Conservation (phyloP, 768 basidiomycete species). For the Mycena alexandri region DNA sequence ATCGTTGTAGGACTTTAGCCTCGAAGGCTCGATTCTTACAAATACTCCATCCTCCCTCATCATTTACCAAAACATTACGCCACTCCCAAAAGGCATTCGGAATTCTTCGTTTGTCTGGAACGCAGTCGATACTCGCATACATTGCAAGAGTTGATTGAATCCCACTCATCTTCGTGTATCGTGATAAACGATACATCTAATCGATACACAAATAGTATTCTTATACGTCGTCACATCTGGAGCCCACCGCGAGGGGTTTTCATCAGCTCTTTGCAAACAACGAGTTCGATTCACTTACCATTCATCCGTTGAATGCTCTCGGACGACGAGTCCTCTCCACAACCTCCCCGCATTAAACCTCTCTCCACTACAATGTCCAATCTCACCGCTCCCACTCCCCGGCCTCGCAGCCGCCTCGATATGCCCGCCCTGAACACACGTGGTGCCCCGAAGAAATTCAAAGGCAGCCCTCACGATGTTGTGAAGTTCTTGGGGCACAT, state of each 20-base stretch:
- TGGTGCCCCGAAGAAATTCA: slow-evolving; percentile 23
- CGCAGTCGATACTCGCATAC: no score
- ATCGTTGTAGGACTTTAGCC: no score
- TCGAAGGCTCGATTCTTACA: no score
- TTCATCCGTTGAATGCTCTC: no score
- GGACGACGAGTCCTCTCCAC: no score
- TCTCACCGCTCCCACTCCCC: not conserved
- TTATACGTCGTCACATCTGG: slow-evolving; percentile 27
- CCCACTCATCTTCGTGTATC: slow-evolving; percentile 12
- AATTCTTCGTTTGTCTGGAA: no score
- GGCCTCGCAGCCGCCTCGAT: slow-evolving; percentile 18
- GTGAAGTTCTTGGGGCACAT: not conserved
- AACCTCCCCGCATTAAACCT: no score
- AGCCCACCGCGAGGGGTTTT: slow-evolving; percentile 27
- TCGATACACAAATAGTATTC: slow-evolving; percentile 14
- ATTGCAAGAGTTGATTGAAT: not conserved
- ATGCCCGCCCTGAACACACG: slow-evolving; percentile 9
- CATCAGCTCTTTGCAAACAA: not conserved
- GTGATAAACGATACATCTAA: slow-evolving; percentile 9
- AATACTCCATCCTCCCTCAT: no score
- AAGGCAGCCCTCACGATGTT: not conserved
- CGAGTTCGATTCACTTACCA: no score
- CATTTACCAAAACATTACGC: no score
- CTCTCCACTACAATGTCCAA: no score
- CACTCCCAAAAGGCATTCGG: no score